Conservation (phyloP, 2,329 filamentous ascomycete genomes). For the Waltergamsia citrina region DNA sequence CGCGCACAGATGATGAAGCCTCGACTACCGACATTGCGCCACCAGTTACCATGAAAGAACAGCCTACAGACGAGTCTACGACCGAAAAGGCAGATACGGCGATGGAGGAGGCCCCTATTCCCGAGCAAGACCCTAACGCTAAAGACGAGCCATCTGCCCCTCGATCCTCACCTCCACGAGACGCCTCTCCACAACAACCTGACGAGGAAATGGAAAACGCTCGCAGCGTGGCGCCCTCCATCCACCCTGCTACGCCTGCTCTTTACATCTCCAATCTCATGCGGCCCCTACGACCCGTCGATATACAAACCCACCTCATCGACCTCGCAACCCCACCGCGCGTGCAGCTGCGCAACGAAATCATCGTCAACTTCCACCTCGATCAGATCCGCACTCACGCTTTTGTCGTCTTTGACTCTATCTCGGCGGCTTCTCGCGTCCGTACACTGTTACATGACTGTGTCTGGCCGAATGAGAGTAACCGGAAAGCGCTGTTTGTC, state of each 20-base stretch:
- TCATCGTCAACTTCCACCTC: constrained; percentile 62
- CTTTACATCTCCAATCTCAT: constrained; percentile 88
- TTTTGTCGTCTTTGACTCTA: constrained; percentile 62
- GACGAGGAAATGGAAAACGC: neutral
- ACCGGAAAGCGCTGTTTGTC: constrained; percentile 74
- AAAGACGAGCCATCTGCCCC: neutral
- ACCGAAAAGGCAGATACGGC: neutral
- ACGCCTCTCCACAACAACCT: neutral
- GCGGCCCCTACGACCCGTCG: constrained; percentile 65
- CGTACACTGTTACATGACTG: constrained; percentile 66
- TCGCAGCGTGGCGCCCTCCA: constrained; percentile 34
- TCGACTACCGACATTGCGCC: constrained; percentile 7
- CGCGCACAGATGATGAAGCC: constrained; percentile 20
- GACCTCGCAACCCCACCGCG: constrained; percentile 54
- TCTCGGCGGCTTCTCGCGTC: constrained; percentile 65
- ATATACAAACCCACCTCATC: constrained; percentile 60
- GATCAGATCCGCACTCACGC: constrained; percentile 84
- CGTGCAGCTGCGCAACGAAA: constrained; percentile 38
- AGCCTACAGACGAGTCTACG: neutral
- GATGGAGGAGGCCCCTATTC: neutral
- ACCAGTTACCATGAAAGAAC: neutral
- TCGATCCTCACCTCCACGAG: neutral
- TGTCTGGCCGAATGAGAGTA: constrained; percentile 81
- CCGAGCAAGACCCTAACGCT: neutral
- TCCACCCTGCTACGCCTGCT: constrained; percentile 64